Conservation (phyloP, 139 green algal species). For the Chlorella sp. region DNA sequence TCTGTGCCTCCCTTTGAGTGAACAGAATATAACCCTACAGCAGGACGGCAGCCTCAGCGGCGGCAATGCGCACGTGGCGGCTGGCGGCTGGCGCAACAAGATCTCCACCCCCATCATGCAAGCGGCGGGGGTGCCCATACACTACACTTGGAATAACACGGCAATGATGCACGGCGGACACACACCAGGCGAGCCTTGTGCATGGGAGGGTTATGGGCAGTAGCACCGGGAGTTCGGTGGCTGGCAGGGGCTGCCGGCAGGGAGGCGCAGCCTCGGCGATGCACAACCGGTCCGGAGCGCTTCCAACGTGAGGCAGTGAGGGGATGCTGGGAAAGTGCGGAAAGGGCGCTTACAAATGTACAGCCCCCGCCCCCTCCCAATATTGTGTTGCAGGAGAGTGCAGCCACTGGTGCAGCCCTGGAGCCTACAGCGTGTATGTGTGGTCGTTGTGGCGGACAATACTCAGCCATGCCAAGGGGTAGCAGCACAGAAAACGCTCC, state of each 20-base stretch:
- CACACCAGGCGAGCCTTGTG: too few relatives aligned
- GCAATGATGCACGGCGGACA: neutral
- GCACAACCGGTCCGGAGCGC: too few relatives aligned
- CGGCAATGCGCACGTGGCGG: neutral
- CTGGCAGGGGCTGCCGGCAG: neutral
- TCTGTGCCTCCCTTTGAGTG: neutral
- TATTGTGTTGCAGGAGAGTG: neutral
- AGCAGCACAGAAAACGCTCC: too few relatives aligned
- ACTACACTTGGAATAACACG: conserved; percentile 8
- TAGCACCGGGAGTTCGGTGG: neutral
- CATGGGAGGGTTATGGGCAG: neutral
- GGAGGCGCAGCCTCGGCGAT: too few relatives aligned
- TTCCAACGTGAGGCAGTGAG: too few relatives aligned
- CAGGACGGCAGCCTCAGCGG: neutral
- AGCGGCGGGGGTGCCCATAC: neutral
- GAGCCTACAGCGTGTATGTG: neutral
- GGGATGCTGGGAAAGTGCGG: neutral
- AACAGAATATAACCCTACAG: neutral
- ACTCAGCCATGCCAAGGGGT: neutral
- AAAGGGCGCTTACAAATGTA: neutral
- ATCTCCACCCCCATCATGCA: neutral
- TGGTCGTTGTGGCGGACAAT: neutral
- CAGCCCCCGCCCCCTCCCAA: neutral
- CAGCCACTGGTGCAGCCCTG: conserved; percentile 5
- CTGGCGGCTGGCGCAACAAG: neutral